Conservation (phyloP, 1,284 basidiomycete genomes). For the Ceratorhiza oryzae-sativae region DNA sequence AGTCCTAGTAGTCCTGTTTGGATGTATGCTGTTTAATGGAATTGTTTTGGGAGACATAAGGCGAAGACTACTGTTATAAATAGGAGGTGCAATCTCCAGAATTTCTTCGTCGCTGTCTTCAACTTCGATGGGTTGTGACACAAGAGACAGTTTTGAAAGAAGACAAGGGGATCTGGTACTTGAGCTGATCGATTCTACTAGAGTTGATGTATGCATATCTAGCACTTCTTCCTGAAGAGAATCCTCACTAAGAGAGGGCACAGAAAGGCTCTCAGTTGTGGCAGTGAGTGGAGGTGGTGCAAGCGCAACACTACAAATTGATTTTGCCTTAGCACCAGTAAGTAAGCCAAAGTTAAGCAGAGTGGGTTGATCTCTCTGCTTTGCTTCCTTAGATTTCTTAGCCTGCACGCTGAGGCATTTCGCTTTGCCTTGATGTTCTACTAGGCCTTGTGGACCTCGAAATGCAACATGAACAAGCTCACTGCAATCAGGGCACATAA, state of each 20-base stretch:
- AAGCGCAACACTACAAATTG: neutral
- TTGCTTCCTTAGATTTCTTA: neutral
- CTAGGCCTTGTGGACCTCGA: neutral
- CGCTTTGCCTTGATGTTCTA: neutral
- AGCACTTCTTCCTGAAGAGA: neutral
- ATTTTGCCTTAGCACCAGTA: neutral
- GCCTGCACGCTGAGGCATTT: neutral
- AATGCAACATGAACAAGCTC: slow-evolving; percentile 2
- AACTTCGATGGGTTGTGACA: neutral
- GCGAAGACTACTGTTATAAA: neutral
- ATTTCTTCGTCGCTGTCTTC: neutral
- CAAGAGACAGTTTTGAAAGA: neutral
- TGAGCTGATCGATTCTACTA: neutral
- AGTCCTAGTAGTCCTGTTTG: no score
- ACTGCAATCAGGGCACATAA: neutral
- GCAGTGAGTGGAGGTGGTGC: neutral
- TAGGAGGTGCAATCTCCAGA: neutral
- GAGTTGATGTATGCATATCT: neutral
- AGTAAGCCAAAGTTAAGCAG: neutral
- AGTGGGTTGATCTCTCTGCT: neutral
- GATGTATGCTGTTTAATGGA: no score
- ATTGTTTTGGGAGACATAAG: neutral
- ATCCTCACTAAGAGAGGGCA: neutral
- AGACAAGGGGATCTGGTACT: neutral
- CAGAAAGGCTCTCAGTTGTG: neutral